These are phyloP conservation scores for Cercospora zeae-maydis DNA, from an alignment of 2,329 filamentous ascomycete genomes.

Conservation along the genomic window DNA sequence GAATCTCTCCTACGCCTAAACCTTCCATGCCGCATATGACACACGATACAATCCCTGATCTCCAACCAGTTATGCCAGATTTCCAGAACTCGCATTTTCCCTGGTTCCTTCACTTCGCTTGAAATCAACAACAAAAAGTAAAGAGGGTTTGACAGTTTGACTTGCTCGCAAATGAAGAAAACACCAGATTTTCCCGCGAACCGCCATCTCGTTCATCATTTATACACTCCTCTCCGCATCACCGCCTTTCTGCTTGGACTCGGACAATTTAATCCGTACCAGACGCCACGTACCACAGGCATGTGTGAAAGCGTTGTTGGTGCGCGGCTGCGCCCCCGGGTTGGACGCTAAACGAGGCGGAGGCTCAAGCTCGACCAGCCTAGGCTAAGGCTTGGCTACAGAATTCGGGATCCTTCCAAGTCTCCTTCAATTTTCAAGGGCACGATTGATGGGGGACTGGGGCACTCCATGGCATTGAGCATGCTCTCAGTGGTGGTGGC, in stretches of 20 bases:
- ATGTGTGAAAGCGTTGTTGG: not conserved
- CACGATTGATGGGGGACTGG: not conserved
- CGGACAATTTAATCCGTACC: not conserved
- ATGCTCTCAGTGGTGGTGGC: no score
- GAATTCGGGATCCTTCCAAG: not conserved
- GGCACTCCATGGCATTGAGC: no score
- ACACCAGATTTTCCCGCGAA: no score
- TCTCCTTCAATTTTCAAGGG: not conserved
- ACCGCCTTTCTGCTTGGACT: not conserved
- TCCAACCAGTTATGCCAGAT: not conserved
- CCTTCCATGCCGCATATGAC: not conserved
- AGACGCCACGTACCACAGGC: not conserved
- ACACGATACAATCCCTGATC: not conserved
- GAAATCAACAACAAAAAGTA: not conserved
- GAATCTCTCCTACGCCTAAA: not conserved
- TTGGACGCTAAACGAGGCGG: not conserved
- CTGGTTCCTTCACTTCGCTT: not conserved
- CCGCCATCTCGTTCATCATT: not conserved
- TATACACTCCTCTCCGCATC: not conserved
- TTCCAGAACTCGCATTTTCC: not conserved
- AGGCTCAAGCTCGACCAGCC: not conserved
- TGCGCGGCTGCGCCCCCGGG: not conserved
- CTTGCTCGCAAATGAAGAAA: not conserved
- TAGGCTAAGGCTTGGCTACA: not conserved
- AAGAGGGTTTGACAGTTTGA: not conserved